Conservation (phyloP, 768 basidiomycete species). For the Trametes villosa region DNA sequence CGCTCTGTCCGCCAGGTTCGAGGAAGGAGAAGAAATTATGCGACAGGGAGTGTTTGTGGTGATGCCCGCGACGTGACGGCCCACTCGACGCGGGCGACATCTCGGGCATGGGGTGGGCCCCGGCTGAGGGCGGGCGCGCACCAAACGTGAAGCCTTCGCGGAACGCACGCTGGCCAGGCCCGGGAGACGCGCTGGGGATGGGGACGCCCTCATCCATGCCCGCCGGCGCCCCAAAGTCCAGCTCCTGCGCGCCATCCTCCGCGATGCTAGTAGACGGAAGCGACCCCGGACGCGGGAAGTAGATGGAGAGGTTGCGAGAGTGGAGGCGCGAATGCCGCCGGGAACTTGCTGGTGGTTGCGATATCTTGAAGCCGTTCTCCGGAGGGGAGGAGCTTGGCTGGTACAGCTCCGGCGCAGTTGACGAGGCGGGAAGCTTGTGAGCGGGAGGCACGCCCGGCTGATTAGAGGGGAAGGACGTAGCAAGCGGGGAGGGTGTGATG, state of each 20-base stretch:
- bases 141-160: constrained; percentile 69
- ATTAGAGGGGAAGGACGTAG: constrained; percentile 42
- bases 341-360: constrained; percentile 33
- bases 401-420: constrained; percentile 23
- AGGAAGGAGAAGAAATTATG: constrained; percentile 97
- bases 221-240: constrained; percentile 7
- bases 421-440: constrained; percentile 22
- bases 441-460: constrained; percentile 21
- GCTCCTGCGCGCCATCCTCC: constrained; percentile 68
- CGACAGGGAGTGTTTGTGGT: constrained; percentile 93
- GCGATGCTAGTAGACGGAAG: constrained; percentile 62
- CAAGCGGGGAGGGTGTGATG: constrained; percentile 54
- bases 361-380: constrained; percentile 20
- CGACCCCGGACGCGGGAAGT: constrained; percentile 83
- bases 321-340: constrained; percentile 74
- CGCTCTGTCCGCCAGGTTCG: constrained; percentile 60
- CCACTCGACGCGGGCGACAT: constrained; percentile 32
- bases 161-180: constrained; percentile 44
- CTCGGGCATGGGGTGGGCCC: constrained; percentile 32
- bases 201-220: constrained; percentile 44
- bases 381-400: constrained; percentile 14
- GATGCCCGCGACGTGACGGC: constrained; percentile 67
- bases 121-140: constrained; percentile 45
- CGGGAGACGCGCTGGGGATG: constrained; percentile 46
- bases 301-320: constrained; percentile 89